Conservation (phyloP, 768 basidiomycete genomes). For the Dentipellis fragilis region DNA sequence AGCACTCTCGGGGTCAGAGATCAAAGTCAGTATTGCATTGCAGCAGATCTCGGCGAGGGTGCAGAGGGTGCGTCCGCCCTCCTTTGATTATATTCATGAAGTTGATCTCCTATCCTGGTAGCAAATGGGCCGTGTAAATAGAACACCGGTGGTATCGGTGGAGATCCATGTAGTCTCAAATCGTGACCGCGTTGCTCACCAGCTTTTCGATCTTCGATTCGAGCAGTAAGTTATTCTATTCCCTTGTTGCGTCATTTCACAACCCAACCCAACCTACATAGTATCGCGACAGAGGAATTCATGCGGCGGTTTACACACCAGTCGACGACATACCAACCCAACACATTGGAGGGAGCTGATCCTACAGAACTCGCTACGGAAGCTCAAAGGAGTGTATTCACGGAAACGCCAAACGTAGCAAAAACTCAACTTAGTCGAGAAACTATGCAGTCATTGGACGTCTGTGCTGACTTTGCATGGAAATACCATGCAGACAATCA, state of each 20-base stretch:
- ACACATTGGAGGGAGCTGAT: neutral
- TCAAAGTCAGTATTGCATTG: conserved; percentile 50
- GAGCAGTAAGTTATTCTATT: conserved; percentile 42
- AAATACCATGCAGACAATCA: conserved; percentile 44
- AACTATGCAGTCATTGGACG: neutral
- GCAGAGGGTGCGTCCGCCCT: conserved; percentile 29
- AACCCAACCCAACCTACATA: too few species aligned
- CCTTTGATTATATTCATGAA: neutral
- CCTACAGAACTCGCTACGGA: neutral
- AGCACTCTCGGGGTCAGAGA: conserved; percentile 32
- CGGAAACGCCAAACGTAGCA: neutral
- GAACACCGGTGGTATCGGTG: conserved; percentile 38
- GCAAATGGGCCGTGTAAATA: conserved; percentile 54
- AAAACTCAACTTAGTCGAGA: conserved; percentile 2
- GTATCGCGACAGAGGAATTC: conserved; percentile 20
- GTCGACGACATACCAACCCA: neutral
- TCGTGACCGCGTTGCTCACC: conserved; percentile 54
- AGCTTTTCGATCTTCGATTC: conserved; percentile 58
- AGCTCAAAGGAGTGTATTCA: neutral
- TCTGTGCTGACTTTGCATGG: conserved; percentile 25
- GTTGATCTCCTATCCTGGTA: conserved; percentile 13
- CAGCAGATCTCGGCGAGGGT: conserved; percentile 49
- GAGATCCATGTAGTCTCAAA: conserved; percentile 67
- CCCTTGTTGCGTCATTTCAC: neutral
- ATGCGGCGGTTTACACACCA: conserved; percentile 13